Conservation (phyloP, 345 rosid genomes). For the Lepidium didymum region DNA sequence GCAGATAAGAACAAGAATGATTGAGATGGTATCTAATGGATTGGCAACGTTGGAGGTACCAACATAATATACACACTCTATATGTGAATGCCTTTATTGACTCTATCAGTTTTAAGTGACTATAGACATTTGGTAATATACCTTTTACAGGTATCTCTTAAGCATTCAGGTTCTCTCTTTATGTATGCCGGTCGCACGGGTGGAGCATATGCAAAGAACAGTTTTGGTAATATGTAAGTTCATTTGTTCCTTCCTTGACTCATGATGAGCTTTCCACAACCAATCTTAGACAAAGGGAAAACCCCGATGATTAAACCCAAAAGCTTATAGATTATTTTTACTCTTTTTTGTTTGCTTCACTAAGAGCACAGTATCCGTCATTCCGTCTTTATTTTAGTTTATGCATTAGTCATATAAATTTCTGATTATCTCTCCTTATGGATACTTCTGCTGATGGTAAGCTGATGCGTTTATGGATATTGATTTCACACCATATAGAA, state of each 20-base stretch:
- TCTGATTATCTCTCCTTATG: not conserved
- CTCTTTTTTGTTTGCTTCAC: not conserved
- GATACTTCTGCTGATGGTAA: not conserved
- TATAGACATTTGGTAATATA: constrained; percentile 4
- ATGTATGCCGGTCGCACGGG: constrained; percentile 90
- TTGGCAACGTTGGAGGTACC: constrained; percentile 82
- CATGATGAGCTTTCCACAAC: not conserved
- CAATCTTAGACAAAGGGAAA: not conserved
- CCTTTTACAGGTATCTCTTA: constrained; percentile 69
- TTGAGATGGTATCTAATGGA: constrained; percentile 85
- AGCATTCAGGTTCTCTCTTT: constrained; percentile 97
- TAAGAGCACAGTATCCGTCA: not conserved
- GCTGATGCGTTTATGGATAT: not conserved
- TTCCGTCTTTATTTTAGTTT: not conserved
- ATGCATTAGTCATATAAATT: not conserved
- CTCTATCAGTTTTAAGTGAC: not conserved
- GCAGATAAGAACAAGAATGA: constrained; percentile 83
- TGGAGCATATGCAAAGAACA: constrained; percentile 99
- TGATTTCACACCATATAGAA: not conserved
- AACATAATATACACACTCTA: not conserved
- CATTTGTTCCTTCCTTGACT: not conserved
- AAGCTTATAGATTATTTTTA: not conserved
- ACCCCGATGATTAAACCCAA: not conserved
- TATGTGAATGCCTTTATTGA: not conserved
- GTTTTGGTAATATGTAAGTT: constrained; percentile 91